A percentile compares a stretch with the other conserved stretches of the same genome.
Evolutionary conservation across 164 flowering plant genomes (phyloP).

Genomic region (Vitis cinerea): DNA sequence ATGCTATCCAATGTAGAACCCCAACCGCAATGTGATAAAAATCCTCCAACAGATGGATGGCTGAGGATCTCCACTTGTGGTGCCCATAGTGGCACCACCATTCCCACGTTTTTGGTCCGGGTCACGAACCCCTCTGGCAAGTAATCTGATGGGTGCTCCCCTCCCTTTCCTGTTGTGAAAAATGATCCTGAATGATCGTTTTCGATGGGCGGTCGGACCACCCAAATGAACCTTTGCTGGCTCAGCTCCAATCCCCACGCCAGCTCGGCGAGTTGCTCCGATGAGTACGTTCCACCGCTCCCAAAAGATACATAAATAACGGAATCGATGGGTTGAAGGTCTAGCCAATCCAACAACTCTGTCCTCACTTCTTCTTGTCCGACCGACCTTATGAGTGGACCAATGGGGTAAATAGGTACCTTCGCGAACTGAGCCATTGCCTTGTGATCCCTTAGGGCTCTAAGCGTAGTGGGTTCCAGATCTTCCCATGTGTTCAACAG

Average conservation of each 20-base stretch:
- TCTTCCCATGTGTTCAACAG: conserved; percentile 18
- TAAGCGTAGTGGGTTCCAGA: conserved; percentile 3
- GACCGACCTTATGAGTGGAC: conserved; percentile 11
- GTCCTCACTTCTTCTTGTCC: background rate
- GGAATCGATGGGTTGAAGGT: conserved; percentile 7
- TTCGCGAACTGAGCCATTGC: conserved; percentile 2
- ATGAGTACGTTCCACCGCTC: conserved; percentile 34
- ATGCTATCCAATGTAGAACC: too few species aligned
- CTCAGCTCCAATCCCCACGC: conserved; percentile 35
- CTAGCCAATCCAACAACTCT: conserved; percentile 11
- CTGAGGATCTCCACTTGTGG: too few species aligned
- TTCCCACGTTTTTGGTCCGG: conserved; percentile 18
- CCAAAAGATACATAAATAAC: conserved; percentile 35
- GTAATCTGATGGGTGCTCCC: background rate
- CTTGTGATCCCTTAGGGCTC: background rate
- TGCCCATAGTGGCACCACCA: conserved; percentile 6
- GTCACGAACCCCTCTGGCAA: conserved; percentile 22
- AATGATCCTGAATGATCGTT: conserved; percentile 8
- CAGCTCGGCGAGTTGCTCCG: conserved; percentile 26
- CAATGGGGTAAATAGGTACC: conserved; percentile 16
- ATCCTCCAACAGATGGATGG: too few species aligned
- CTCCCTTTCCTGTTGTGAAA: background rate
- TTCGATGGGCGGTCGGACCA: conserved; percentile 6
- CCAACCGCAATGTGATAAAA: too few species aligned
- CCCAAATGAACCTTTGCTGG: conserved; percentile 21